phyloP scores from a whole-genome alignment of 164 flowering plant species.

The Protea cynaroides region DNA sequence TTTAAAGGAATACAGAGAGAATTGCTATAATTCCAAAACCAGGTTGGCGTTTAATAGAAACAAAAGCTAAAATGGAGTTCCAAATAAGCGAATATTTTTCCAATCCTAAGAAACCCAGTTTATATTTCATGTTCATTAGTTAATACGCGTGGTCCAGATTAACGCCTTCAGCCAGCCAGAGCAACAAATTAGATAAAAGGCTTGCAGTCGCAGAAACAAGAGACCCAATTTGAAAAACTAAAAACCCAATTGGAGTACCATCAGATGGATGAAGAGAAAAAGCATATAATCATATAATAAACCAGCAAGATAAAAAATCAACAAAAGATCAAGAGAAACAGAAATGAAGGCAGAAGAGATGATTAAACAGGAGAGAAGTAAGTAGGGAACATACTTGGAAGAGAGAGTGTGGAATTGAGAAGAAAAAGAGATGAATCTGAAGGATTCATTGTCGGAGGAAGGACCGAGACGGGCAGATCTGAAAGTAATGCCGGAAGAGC shows the following conservation, averaged over 20 bases:
- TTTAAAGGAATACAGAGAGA: not conserved
- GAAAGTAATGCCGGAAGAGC: not conserved
- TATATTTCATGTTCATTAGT: not conserved
- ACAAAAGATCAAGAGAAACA: no score
- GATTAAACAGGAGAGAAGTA: no score
- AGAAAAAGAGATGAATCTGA: conserved; percentile 34
- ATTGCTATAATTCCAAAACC: not conserved
- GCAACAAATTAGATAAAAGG: not conserved
- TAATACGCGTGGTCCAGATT: not conserved
- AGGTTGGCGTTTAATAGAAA: not conserved
- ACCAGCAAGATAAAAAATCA: no score
- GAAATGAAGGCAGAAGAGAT: no score
- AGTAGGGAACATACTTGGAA: conserved; percentile 27
- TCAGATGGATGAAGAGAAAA: not conserved
- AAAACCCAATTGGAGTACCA: no score
- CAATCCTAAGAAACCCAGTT: not conserved
- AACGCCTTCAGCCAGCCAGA: not conserved
- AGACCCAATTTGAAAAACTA: not conserved
- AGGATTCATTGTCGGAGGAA: conserved; percentile 8
- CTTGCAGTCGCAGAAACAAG: not conserved
- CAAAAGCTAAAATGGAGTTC: not conserved
- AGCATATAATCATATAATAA: no score
- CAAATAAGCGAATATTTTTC: no score
- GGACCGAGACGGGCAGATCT: not conserved
- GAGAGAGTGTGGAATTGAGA: conserved; percentile 25